Base-by-base conservation (phyloP, 345 rosid species). In the Hypericum perforatum region DNA sequence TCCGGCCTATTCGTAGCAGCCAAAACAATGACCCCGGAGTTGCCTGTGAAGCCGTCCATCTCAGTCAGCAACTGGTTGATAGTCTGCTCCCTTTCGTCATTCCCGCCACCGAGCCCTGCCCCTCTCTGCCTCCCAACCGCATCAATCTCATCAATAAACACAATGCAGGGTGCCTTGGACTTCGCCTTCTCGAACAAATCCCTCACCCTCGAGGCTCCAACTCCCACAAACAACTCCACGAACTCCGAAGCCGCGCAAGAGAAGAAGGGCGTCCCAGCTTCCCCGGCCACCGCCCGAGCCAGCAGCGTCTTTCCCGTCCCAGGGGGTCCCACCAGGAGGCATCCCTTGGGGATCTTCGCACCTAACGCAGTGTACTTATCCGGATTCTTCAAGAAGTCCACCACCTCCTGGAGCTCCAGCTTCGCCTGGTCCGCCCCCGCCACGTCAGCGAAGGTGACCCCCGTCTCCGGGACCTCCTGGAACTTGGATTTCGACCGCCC, bases 91-190 rank as follows among this genome's bases (percentile, higher is more conserved):
- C 91, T 86, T 75, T 90, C 95, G 59, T 90, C 95, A 58, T 86
- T 86, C 53, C 95, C 97, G 45, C 95, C 97, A 52, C 95, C 95
- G 49, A 82, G 75, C 10, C 95, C 97, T 9, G 95, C 94, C 62
- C 97, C 97, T 68, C 97, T 82, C 71, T 90, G 94, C 68, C 97
- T 76, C 43, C 91, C 92, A 11, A 87, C 98, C 3, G 86, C 98
- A 53, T 81, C 95, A 69, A 91, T 91, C 65, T 91, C 97, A 74
- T 90, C 94, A 5, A 84, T 84, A 40, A 90, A 84, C 46, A 77
- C 97, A 64, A 81, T 79, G 59, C 84, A 82, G 2, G 94, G 94
- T 0, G 96, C 95, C 57, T 82, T 90, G 0, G 86, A 64, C 53
- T 90, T 84, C 0, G 91, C 97, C 71, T 86, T 84, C 62, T 86